These are phyloP conservation scores for Neoscytalidium dimidiatum DNA, from an alignment of 2,329 filamentous ascomycete genomes.

Conservation along the genomic window DNA sequence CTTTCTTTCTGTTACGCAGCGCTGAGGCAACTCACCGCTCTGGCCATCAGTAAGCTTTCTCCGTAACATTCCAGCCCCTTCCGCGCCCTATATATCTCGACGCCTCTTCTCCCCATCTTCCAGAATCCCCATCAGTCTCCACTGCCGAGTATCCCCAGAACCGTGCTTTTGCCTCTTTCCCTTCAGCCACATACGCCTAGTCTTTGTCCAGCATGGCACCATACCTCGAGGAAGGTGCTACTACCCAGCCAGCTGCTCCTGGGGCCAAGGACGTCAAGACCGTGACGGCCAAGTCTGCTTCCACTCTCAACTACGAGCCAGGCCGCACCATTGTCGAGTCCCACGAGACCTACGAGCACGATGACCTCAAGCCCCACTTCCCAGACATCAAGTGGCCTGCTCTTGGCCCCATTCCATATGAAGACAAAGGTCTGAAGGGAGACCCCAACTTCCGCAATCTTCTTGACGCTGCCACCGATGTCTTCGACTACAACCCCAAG, in stretches of 20 bases:
- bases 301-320: conserved; percentile 46
- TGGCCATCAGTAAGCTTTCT: neutral
- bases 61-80: neutral
- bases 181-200: neutral
- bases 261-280: conserved; percentile 10
- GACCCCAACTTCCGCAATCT: conserved; percentile 57
- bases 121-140: conserved; percentile 5
- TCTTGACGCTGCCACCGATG: conserved; percentile 52
- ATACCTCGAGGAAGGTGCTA: conserved; percentile 1
- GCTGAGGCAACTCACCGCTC: neutral
- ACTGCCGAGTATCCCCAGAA: neutral
- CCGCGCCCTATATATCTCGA: neutral
- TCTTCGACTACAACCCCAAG: conserved; percentile 60
- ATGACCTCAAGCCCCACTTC: conserved; percentile 55
- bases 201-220: conserved; percentile 20
- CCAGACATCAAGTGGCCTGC: conserved; percentile 56
- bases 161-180: neutral
- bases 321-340: conserved; percentile 49
- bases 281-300: conserved; percentile 25
- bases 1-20: neutral
- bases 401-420: conserved; percentile 50
- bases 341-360: conserved; percentile 52
- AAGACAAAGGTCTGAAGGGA: conserved; percentile 58
- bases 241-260: neutral
- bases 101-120: neutral